These are phyloP conservation scores for Plantago ovata DNA, from an alignment of 257 asterid species.

Conservation along the genomic window DNA sequence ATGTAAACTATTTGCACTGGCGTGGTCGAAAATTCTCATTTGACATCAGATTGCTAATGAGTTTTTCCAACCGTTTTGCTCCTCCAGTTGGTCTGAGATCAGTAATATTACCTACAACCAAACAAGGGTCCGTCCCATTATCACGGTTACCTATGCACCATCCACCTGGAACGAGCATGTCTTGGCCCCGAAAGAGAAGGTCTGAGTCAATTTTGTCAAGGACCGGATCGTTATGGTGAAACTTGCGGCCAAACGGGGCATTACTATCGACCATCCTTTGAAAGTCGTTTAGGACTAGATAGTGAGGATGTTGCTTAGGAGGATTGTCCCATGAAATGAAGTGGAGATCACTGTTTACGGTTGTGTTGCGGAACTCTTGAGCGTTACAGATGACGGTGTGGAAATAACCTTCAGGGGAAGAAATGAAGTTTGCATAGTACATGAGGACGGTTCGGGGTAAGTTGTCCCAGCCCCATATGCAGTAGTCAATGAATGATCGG, in stretches of 20 bases:
- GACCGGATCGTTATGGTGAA: constrained; percentile 70
- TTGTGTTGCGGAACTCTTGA: constrained; percentile 69
- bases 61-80: constrained; percentile 76
- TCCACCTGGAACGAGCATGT: constrained; percentile 82
- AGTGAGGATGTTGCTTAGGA: constrained; percentile 96
- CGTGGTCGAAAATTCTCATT: constrained; percentile 57
- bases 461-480: constrained; percentile 99
- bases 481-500: constrained; percentile 79
- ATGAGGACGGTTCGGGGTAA: constrained; percentile 85
- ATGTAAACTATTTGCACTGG: constrained; percentile 65
- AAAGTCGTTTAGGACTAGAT: constrained; percentile 66
- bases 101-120: constrained; percentile 56
- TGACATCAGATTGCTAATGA: constrained; percentile 53
- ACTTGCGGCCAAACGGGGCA: constrained; percentile 91
- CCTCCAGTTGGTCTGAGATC: constrained; percentile 68
- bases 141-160: constrained; percentile 70
- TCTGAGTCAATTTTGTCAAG: constrained; percentile 70
- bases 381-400: constrained; percentile 91
- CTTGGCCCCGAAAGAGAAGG: constrained; percentile 58
- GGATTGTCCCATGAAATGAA: constrained; percentile 98
- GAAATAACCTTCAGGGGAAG: constrained; percentile 97
- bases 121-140: constrained; percentile 86
- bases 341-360: constrained; percentile 90
- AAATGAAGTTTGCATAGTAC: constrained; percentile 93
- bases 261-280: constrained; percentile 74